phyloP scores from a whole-genome alignment of 345 rosid species.

The Eucalyptus brandiana region DNA sequence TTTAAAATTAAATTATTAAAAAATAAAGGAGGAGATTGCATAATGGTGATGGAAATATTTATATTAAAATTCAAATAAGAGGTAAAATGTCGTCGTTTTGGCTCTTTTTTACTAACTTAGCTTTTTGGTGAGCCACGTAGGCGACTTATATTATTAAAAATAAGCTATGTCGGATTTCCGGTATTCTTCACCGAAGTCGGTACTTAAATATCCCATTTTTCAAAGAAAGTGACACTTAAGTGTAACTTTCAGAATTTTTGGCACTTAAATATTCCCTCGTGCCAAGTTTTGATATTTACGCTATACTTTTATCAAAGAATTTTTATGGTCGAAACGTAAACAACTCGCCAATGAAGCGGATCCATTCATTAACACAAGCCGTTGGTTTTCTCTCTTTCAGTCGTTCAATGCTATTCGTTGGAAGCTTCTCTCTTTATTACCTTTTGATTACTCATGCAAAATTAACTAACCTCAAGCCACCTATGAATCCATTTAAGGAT shows the following conservation, averaged over 20 bases:
- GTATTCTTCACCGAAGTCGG: fast-evolving
- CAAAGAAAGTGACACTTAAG: too few species aligned
- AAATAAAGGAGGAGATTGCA: too few species aligned
- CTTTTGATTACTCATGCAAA: too few species aligned
- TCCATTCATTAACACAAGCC: neutral
- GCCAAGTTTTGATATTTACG: fast-evolving
- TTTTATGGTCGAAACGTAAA: neutral
- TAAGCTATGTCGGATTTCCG: fast-evolving
- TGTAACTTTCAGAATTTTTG: fast-evolving
- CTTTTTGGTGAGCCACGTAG: fast-evolving
- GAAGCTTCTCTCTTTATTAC: neutral
- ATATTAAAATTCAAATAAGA: too few species aligned
- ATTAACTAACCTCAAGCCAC: neutral
- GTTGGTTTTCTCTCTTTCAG: neutral
- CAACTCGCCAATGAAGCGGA: neutral
- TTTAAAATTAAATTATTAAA: too few species aligned
- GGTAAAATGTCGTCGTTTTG: neutral
- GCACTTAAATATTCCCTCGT: fast-evolving
- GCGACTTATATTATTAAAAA: too few species aligned
- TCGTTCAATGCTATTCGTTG: neutral
- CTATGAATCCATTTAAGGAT: neutral
- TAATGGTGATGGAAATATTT: too few species aligned
- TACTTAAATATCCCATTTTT: too few species aligned
- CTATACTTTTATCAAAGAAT: too few species aligned
- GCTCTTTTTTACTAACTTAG: fast-evolving